Evolutionary conservation across 2,329 filamentous ascomycete genomes (phyloP).

Genomic region (Fusarium xylarioides): DNA sequence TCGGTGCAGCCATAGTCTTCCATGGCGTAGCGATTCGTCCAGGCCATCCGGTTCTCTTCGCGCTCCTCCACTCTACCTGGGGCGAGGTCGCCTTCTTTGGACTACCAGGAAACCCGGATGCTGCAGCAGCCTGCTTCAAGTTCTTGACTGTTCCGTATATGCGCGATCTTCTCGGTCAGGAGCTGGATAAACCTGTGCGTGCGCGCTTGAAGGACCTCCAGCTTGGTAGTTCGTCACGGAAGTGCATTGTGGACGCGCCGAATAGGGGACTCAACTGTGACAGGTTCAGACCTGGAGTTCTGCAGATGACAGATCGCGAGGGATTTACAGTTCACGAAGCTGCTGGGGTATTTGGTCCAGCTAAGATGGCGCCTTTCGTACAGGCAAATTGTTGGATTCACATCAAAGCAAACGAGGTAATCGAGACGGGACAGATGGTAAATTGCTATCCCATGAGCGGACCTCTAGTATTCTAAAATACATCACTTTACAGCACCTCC

Average conservation of each 20-base stretch:
- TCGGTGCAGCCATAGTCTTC: not conserved
- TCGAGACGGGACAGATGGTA: not conserved
- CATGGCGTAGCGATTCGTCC: not conserved
- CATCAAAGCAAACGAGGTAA: not conserved
- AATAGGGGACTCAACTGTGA: not conserved
- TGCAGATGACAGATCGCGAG: not conserved
- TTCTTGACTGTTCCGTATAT: not conserved
- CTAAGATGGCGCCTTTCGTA: not conserved
- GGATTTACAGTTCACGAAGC: not conserved
- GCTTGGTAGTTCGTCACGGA: not conserved
- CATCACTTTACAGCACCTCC: not conserved
- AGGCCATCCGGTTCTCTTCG: not conserved
- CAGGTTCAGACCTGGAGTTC: not conserved
- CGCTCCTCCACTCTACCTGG: fast-evolving
- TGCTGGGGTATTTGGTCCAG: not conserved
- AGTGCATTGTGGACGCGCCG: not conserved
- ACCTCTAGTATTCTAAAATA: too few species aligned
- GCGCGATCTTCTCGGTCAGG: fast-evolving
- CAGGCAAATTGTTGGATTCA: not conserved
- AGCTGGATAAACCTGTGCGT: fast-evolving
- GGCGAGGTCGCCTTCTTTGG: not conserved
- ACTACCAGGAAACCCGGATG: not conserved
- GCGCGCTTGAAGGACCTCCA: not conserved
- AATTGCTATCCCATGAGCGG: not conserved
- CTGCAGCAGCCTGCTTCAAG: not conserved